Percentiles rank a stretch among this genome's conserved stretches.
These are phyloP conservation scores for Globisporangium takayamanum DNA, from an alignment of 352 stramenopile species.

Conservation along the genomic window DNA sequence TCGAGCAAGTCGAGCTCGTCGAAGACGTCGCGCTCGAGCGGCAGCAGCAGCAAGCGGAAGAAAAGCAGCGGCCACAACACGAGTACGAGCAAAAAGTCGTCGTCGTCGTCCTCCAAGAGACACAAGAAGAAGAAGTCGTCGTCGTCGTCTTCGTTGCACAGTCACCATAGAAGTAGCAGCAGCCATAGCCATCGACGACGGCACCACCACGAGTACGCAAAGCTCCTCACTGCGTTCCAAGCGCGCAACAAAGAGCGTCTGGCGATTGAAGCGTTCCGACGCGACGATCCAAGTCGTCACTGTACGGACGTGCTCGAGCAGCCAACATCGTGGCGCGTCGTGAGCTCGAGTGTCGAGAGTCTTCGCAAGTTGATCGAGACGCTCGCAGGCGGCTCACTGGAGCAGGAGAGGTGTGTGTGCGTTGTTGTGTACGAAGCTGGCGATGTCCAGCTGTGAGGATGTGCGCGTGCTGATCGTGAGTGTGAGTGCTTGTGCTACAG, in stretches of 20 bases:
- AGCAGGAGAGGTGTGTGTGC: conserved; percentile 50
- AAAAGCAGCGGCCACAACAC: conserved; percentile 46
- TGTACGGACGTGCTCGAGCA: conserved; percentile 31
- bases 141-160: conserved; percentile 57
- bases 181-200: conserved; percentile 46
- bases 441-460: not conserved
- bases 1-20: conserved; percentile 34
- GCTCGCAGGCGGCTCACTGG: conserved; percentile 56
- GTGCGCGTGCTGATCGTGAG: not conserved
- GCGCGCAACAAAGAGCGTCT: conserved; percentile 52
- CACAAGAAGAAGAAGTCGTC: conserved; percentile 65
- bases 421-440: not conserved
- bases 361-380: conserved; percentile 47
- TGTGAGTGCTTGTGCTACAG: conserved; percentile 14
- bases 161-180: conserved; percentile 26
- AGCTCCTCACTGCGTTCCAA: conserved; percentile 47
- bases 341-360: conserved; percentile 60
- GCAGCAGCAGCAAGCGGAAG: conserved; percentile 30
- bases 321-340: conserved; percentile 60
- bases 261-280: conserved; percentile 47
- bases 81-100: conserved; percentile 50
- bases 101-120: conserved; percentile 46
- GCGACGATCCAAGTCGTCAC: conserved; percentile 26
- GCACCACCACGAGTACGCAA: conserved; percentile 68
- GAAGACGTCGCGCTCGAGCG: conserved; percentile 36